Evolutionary conservation across 176 grass and related monocot genomes (phyloP).

Genomic region (bread wheat (Triticum aestivum)): DNA sequence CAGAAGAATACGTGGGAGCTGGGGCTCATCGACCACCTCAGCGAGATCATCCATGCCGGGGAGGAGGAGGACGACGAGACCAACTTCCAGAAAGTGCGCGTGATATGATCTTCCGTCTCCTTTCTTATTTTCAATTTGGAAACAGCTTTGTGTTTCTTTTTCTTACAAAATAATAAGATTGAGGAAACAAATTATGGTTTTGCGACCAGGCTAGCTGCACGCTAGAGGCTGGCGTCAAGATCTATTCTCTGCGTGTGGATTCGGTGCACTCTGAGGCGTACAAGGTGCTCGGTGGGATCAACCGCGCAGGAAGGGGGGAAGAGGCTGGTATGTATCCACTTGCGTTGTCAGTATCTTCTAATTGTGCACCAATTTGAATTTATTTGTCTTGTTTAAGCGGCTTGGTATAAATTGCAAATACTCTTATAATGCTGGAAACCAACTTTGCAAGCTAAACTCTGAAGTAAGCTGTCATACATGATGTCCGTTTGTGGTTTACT

Average conservation of each 20-base stretch:
- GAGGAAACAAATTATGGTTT: neutral
- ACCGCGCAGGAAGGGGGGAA: conserved; percentile 79
- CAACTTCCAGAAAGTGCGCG: conserved; percentile 94
- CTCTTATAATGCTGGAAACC: neutral
- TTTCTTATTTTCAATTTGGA: neutral
- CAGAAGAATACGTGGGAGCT: conserved; percentile 99
- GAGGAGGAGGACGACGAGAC: conserved; percentile 83
- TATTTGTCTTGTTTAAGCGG: neutral
- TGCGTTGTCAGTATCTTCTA: neutral
- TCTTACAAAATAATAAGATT: conserved; percentile 12
- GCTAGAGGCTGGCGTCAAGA: conserved; percentile 90
- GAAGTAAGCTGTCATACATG: neutral
- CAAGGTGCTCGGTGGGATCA: conserved; percentile 96
- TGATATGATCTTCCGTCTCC: neutral
- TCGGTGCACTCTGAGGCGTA: conserved; percentile 89
- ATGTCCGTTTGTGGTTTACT: neutral
- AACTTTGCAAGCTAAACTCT: neutral
- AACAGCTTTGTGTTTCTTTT: neutral
- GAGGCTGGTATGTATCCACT: conserved; percentile 49
- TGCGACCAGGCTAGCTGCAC: conserved; percentile 82
- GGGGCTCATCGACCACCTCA: conserved; percentile 89
- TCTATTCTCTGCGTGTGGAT: conserved; percentile 93
- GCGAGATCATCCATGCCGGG: conserved; percentile 70
- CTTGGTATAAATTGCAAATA: neutral
- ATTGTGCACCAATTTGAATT: neutral